Conservation (phyloP, 1,139 yeast genomes). For the Lodderomyces metapsilosis region DNA sequence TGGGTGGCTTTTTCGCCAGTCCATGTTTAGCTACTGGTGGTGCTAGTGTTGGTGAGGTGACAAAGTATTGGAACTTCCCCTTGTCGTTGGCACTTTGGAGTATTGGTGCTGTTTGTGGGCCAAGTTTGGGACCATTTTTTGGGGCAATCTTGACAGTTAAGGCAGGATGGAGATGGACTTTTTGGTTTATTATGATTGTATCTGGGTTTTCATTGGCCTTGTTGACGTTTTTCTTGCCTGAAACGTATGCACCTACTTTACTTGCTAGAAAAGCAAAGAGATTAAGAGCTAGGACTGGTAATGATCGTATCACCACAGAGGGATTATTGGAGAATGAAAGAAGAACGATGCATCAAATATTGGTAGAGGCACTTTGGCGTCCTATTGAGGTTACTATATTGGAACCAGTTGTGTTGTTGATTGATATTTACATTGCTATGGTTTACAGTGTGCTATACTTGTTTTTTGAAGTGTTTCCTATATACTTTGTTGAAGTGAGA, state of each 20-base stretch:
- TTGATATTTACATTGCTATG: conserved; percentile 51
- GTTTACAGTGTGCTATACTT: conserved; percentile 54
- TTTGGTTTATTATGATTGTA: conserved; percentile 37
- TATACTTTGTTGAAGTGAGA: conserved; percentile 45
- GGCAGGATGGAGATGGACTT: conserved; percentile 33
- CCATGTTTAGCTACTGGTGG: conserved; percentile 39
- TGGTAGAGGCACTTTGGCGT: conserved; percentile 47
- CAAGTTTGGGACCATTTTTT: conserved; percentile 36
- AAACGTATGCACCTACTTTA: conserved; percentile 33
- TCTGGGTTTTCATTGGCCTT: conserved; percentile 27
- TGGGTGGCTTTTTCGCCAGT: conserved; percentile 34
- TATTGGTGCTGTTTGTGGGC: conserved; percentile 36
- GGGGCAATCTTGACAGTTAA: conserved; percentile 31
- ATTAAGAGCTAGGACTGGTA: conserved; percentile 35
- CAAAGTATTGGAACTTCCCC: conserved; percentile 27
- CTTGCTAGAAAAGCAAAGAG: conserved; percentile 35
- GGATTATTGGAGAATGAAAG: conserved; percentile 27
- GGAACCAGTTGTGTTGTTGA: conserved; percentile 47
- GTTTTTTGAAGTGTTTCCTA: conserved; percentile 63
- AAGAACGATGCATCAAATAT: conserved; percentile 21
- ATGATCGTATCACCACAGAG: conserved; percentile 26
- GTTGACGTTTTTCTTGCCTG: conserved; percentile 33
- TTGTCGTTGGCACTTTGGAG: conserved; percentile 36
- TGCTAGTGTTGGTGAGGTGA: conserved; percentile 30
- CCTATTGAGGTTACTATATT: conserved; percentile 42